phyloP scores from a whole-genome alignment of 805 yeast species.

The Wickerhamomyces bisporus region DNA sequence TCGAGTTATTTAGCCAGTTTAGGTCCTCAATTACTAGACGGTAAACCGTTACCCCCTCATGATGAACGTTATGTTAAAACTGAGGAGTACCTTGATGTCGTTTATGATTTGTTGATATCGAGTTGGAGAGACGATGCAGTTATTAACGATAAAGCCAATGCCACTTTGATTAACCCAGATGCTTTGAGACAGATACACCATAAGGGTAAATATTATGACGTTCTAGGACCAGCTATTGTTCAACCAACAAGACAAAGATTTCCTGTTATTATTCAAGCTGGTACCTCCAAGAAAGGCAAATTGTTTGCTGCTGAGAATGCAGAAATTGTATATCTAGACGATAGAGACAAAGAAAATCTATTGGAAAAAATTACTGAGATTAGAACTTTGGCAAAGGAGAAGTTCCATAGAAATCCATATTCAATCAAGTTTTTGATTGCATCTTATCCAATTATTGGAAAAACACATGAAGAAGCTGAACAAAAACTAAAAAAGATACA shows the following conservation, averaged over 20 bases:
- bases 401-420: constrained; percentile 29
- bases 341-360: constrained; percentile 26
- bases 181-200: not conserved
- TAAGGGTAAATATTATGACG: constrained; percentile 1
- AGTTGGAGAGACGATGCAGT: constrained; percentile 2
- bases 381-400: constrained; percentile 29
- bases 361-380: constrained; percentile 26
- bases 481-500: constrained; percentile 25
- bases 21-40: not conserved
- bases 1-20: not conserved
- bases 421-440: constrained; percentile 31
- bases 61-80: constrained; percentile 1
- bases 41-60: not conserved
- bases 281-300: constrained; percentile 32
- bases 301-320: constrained; percentile 36
- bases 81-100: constrained; percentile 1
- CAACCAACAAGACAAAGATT: constrained; percentile 36
- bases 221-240: constrained; percentile 19
- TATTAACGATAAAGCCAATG: not conserved
- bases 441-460: constrained; percentile 29
- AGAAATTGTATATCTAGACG: constrained; percentile 32
- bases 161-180: not conserved
- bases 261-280: constrained; percentile 38
- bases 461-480: constrained; percentile 34
- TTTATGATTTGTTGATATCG: not conserved